Base-by-base conservation (phyloP, 164 flowering plant genomes). In the Liriodendron chinense region DNA sequence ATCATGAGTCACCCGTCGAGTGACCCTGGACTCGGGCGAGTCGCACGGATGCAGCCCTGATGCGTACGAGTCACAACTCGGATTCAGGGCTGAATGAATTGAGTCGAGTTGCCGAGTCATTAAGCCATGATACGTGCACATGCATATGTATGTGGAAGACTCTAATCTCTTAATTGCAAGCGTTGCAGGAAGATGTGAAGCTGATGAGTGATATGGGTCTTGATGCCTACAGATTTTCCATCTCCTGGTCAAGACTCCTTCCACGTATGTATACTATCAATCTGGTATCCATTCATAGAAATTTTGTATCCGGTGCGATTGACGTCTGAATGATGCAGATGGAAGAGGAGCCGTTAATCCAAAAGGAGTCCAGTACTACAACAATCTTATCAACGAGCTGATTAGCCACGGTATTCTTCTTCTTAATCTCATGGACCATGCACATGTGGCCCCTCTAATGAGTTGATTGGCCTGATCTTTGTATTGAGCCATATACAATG, bases 171-270 rank as follows among this genome's bases (percentile, higher is more conserved):
- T 10, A 47, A 66, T 26, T 53, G 59, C 59, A 53, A 13, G 59
- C n/a, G 4, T 23, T 67, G 72, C 47, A 79, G 82, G 79, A 76
- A 43, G 82, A 79, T 47, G 79, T 79, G 59, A 76, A 76, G 76
- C 76, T 79, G 21, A 76, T 76, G 78, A 69, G 76, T 47, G 73
- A 72, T 34, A 79, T 69, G 76, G 82, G 79, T 34, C 66, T 79
- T 23, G 76, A 72, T 28, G 78, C 82, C 48, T 79, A 79, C 48
- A 76, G 82, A 50, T 76, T 79, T 22, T 76, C 78, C 61, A 62
- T 79, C 65, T 79, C 82, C 7, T 79, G 82, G 79, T 76, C 78
- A 26, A 76, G 82, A 73, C 72, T 79, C 22, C 48, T 76, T 47
- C 79, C 79, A 50, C 71, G 82, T 79, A 72, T 22, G 61, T n/a